Conservation (phyloP, 257 asterid genomes). For the Solanum piurae region DNA sequence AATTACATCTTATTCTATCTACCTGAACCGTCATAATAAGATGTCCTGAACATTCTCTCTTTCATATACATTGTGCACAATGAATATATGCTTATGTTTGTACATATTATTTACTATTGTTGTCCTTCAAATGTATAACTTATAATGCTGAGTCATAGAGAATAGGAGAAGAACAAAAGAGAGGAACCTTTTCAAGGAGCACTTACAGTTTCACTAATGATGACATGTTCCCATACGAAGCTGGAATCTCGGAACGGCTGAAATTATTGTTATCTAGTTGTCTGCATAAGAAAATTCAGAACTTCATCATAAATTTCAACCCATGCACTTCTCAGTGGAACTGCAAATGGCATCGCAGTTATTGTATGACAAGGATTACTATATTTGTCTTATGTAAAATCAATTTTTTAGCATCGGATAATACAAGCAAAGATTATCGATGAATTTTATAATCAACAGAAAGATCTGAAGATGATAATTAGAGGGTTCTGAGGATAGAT, state of each 20-base stretch:
- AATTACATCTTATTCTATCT: neutral
- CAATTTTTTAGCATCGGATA: neutral
- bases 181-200: neutral
- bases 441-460: neutral
- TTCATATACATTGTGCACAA: neutral
- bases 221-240: slow-evolving; percentile 27
- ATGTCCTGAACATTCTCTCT: neutral
- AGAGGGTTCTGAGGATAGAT: neutral
- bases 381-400: neutral
- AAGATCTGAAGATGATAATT: neutral
- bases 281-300: slow-evolving; percentile 7
- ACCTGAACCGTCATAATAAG: neutral
- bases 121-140: neutral
- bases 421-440: neutral
- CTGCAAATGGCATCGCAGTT: neutral
- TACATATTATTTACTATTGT: neutral
- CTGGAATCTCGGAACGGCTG: slow-evolving; percentile 26
- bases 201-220: slow-evolving; percentile 29
- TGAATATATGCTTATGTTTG: neutral
- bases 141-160: neutral
- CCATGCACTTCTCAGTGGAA: neutral
- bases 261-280: slow-evolving; percentile 43
- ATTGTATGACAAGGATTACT: neutral
- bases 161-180: neutral
- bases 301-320: neutral